Conservation (phyloP, 805 yeast genomes). For the Candida sithepensis region DNA sequence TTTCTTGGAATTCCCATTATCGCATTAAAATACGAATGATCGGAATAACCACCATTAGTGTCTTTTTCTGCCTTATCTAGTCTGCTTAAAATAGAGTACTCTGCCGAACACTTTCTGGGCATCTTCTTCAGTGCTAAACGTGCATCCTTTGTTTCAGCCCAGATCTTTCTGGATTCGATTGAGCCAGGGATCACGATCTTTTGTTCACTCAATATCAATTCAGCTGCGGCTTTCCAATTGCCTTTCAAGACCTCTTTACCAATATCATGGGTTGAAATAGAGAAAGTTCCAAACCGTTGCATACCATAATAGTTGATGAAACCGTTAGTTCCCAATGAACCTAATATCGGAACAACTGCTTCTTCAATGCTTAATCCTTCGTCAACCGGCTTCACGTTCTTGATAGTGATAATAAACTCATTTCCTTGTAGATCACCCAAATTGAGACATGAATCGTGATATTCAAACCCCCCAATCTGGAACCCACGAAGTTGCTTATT, state of each 20-base stretch:
- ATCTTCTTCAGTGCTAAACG: slow-evolving; percentile 59
- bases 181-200: slow-evolving; percentile 81
- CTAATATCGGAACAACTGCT: slow-evolving; percentile 49
- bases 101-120: slow-evolving; percentile 91
- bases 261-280: slow-evolving; percentile 83
- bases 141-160: slow-evolving; percentile 75
- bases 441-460: slow-evolving; percentile 55
- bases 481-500: slow-evolving; percentile 77
- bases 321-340: slow-evolving; percentile 61
- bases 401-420: slow-evolving; percentile 79
- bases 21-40: slow-evolving; percentile 67
- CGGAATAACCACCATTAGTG: slow-evolving; percentile 42
- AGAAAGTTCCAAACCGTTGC: slow-evolving; percentile 97
- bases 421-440: slow-evolving; percentile 89
- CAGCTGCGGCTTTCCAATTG: slow-evolving; percentile 79
- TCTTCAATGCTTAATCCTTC: slow-evolving; percentile 37
- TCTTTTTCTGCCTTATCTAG: slow-evolving; percentile 50
- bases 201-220: slow-evolving; percentile 79
- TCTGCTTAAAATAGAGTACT: slow-evolving; percentile 61
- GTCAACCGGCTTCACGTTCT: slow-evolving; percentile 54
- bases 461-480: slow-evolving; percentile 73
- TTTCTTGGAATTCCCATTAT: slow-evolving; percentile 89
- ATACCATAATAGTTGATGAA: slow-evolving; percentile 95
- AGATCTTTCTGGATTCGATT: slow-evolving; percentile 72
- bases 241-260: slow-evolving; percentile 70